Conservation (phyloP, 495 filamentous ascomycete species). For the Tuber umbilicatum region DNA sequence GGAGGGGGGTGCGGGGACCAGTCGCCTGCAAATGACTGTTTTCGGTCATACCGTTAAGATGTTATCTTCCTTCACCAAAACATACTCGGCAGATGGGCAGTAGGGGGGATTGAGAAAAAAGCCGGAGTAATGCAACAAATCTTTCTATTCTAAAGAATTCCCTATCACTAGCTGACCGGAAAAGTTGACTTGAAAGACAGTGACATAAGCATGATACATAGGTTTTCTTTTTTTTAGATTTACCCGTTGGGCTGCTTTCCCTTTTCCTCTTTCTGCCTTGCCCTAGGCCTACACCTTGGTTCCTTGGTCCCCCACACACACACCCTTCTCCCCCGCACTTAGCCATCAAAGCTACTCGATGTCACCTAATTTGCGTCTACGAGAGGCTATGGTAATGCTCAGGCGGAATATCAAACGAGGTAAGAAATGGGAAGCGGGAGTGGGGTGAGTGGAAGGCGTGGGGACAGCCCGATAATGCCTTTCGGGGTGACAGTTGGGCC, state of each 20-base stretch:
- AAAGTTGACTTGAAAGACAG: background rate
- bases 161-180: background rate
- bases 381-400: background rate
- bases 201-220: background rate
- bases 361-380: background rate
- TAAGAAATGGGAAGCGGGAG: conserved; percentile 1
- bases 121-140: background rate
- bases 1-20: background rate
- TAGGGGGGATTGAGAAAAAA: background rate
- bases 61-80: background rate
- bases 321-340: background rate
- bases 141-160: background rate
- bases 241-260: background rate
- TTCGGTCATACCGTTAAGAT: background rate
- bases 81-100: background rate
- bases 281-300: background rate
- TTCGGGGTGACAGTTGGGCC: background rate
- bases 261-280: background rate
- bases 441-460: background rate
- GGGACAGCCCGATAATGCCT: background rate
- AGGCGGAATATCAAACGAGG: conserved; percentile 14
- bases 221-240: background rate
- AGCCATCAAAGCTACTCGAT: background rate
- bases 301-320: background rate
- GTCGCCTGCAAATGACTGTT: background rate